Percentiles rank a stretch among this genome's conserved stretches.
phyloP scores from a whole-genome alignment of 2,329 filamentous ascomycete genomes.

The Beauveria sp. region DNA sequence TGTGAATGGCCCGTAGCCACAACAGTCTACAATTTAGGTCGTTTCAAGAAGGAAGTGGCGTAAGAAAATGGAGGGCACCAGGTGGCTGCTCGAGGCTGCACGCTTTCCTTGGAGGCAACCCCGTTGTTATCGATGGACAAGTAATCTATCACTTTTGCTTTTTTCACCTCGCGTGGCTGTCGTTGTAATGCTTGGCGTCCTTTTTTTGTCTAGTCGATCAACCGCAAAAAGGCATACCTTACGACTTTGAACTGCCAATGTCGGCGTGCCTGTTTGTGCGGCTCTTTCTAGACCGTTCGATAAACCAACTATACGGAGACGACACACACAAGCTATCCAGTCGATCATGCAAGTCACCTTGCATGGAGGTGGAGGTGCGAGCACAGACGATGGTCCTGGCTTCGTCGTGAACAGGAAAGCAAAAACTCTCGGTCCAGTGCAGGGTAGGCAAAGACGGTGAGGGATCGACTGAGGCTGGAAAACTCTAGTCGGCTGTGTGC shows the following conservation, averaged over 20 bases:
- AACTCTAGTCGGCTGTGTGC: background rate
- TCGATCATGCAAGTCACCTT: constrained; percentile 8
- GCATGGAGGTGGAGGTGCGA: background rate
- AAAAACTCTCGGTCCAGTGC: background rate
- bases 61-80: background rate
- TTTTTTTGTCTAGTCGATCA: background rate
- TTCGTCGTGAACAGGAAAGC: too few relatives aligned
- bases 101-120: background rate
- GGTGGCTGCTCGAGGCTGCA: background rate
- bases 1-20: constrained; percentile 10
- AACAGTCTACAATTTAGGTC: background rate
- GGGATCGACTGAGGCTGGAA: background rate
- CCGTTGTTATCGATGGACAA: background rate
- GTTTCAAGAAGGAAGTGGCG: background rate
- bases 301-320: background rate
- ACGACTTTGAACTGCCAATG: background rate
- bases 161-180: background rate
- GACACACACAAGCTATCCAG: background rate
- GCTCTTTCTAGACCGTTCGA: background rate
- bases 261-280: background rate
- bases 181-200: background rate
- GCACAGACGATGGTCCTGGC: background rate
- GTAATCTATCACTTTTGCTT: constrained; percentile 5
- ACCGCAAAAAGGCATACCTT: background rate
- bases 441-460: constrained; percentile 7